Evolutionary conservation across 73 alveolate genomes (phyloP), one percentile per base, ranked within the genome.

Genomic region (Paramecium caudatum): DNA sequence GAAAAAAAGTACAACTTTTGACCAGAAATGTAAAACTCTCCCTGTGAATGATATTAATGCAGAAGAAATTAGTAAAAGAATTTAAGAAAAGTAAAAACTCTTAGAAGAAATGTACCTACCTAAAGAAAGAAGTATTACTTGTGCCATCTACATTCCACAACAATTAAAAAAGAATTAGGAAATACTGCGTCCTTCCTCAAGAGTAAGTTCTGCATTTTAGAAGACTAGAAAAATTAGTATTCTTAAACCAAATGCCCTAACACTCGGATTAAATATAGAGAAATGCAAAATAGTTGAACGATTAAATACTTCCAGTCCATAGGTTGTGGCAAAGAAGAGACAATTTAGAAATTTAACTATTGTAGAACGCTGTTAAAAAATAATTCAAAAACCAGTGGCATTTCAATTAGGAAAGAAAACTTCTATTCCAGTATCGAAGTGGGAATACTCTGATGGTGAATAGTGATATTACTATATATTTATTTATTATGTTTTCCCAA

Each of bases 401-500:
- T n/a, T n/a, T n/a, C n/a, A n/a, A 12, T 55, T 55, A 55, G 9
- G 30, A 15, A 55, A 55, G 17, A 55, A 55, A 55, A 27, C 45
- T 19, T 55, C 80, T 27, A 55, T 55, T 27, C 80, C 80, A 27
- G 45, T 55, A 27, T 4, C 80, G 30, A 55, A 55, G 2, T 55
- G 80, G 80, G 80, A 55, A 27, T 43, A 55, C 30, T 55, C 80
- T 55, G 80, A 55, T 55, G 23, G 23, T 2, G 80, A 55, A n/a
- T n/a, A n/a, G n/a, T n/a, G n/a, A n/a, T n/a, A n/a, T n/a, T n/a
- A n/a, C n/a, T n/a, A n/a, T n/a, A n/a, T n/a, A n/a, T n/a, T n/a
- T n/a, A n/a, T n/a, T n/a, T 19, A 55, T 55, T 27, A 55, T 55
- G 80, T 55, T 23, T 55, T 55, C 80, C 12, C 30, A 55, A 55